A percentile compares a stretch with the other conserved stretches of the same genome.
Conservation (phyloP, 1,139 yeast genomes). For the Pichia sp. region DNA sequence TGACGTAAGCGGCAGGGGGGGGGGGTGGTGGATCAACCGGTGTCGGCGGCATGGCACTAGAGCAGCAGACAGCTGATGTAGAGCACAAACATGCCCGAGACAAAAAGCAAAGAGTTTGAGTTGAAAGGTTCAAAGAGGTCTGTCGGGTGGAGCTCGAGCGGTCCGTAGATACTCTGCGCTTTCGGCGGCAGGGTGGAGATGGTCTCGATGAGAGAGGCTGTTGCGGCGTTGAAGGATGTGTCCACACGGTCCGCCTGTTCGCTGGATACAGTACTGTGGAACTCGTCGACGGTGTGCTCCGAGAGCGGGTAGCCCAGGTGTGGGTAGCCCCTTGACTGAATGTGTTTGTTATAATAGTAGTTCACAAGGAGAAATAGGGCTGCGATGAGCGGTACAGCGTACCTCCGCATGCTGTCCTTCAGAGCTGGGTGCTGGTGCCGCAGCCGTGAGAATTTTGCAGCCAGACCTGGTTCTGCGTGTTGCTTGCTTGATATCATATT, state of each 20-base stretch:
- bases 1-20: background rate
- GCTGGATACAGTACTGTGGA: background rate
- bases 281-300: constrained; percentile 9
- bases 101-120: constrained; percentile 8
- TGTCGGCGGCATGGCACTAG: background rate
- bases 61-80: constrained; percentile 2
- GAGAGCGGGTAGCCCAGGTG: constrained; percentile 12
- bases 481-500: background rate
- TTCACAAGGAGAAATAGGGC: background rate
- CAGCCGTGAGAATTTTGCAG: background rate
- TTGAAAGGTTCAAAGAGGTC: constrained; percentile 13
- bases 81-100: constrained; percentile 2
- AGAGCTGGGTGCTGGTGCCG: background rate
- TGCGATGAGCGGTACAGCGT: background rate
- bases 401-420: background rate
- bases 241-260: background rate
- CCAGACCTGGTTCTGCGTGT: background rate
- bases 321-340: constrained; percentile 1
- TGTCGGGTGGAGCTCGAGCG: constrained; percentile 11
- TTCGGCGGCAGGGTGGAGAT: background rate
- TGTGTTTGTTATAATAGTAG: background rate
- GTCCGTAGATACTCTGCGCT: constrained; percentile 9
- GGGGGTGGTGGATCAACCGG: too few relatives aligned
- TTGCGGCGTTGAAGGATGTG: background rate
- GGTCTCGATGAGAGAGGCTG: background rate